These are phyloP conservation scores for Saccharomycopsis crataegensis DNA, from an alignment of 1,139 yeast species.

Conservation along the genomic window DNA sequence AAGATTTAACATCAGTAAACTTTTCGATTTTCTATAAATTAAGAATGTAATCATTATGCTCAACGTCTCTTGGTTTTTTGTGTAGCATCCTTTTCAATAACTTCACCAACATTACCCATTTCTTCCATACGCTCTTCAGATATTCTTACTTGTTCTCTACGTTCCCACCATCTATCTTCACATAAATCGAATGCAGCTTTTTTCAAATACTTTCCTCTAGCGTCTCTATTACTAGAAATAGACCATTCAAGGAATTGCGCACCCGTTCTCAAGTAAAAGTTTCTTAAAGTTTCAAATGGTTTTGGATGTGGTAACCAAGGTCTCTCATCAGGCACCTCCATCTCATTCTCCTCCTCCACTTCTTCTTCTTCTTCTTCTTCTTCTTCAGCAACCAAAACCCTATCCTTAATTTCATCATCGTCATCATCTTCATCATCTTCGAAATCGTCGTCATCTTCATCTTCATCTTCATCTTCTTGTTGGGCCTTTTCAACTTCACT, in stretches of 20 bases:
- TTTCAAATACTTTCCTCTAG: constrained; percentile 88
- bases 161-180: constrained; percentile 98
- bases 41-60: background rate
- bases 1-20: background rate
- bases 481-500: constrained; percentile 53
- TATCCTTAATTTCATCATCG: constrained; percentile 44
- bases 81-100: constrained; percentile 69
- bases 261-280: constrained; percentile 81
- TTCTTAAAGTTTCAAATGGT: constrained; percentile 80
- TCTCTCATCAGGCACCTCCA: constrained; percentile 79
- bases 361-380: constrained; percentile 51
- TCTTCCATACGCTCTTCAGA: constrained; percentile 89
- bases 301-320: constrained; percentile 98
- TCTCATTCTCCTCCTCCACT: constrained; percentile 52
- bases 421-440: constrained; percentile 55
- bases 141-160: constrained; percentile 84
- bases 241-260: constrained; percentile 90
- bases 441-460: constrained; percentile 53
- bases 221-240: constrained; percentile 71
- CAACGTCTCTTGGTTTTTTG: constrained; percentile 33
- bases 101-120: constrained; percentile 84
- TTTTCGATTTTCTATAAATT: background rate
- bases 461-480: constrained; percentile 54
- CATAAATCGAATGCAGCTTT: constrained; percentile 84
- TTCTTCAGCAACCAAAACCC: constrained; percentile 41